These are phyloP conservation scores for Phytophthora megakarya DNA, from an alignment of 352 stramenopile species.

Conservation along the genomic window DNA sequence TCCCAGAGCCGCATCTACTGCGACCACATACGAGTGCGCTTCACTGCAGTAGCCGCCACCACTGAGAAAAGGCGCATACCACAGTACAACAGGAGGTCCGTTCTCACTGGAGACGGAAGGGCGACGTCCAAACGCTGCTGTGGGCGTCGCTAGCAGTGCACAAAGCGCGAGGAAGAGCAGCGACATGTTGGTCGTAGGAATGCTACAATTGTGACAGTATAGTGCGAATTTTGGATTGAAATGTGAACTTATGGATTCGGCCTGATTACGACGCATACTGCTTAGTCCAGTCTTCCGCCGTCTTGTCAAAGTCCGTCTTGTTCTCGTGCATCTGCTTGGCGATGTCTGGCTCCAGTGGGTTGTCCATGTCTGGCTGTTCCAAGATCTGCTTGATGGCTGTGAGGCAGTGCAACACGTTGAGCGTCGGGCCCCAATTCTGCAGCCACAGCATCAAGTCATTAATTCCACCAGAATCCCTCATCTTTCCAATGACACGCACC, in stretches of 20 bases:
- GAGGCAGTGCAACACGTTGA: slow-evolving; percentile 94
- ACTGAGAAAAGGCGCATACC: slow-evolving; percentile 92
- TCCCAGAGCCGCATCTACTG: slow-evolving; percentile 50
- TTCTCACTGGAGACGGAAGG: background rate
- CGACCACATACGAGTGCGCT: slow-evolving; percentile 85
- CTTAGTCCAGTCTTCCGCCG: slow-evolving; percentile 92
- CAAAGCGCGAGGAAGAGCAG: slow-evolving; percentile 9
- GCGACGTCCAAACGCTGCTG: slow-evolving; percentile 6
- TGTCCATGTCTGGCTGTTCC: slow-evolving; percentile 94
- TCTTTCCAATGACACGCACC: slow-evolving; percentile 30
- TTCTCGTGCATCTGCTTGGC: slow-evolving; percentile 94
- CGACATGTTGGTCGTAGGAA: slow-evolving; percentile 7
- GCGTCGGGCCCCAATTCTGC: slow-evolving; percentile 95
- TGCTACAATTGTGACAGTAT: slow-evolving; percentile 27
- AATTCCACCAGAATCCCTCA: background rate
- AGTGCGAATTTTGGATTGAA: background rate
- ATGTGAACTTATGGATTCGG: slow-evolving; percentile 4
- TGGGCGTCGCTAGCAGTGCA: slow-evolving; percentile 11
- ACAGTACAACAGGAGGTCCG: slow-evolving; percentile 61
- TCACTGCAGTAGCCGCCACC: slow-evolving; percentile 93
- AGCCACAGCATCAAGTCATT: background rate
- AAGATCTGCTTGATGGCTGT: slow-evolving; percentile 95
- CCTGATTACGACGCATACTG: slow-evolving; percentile 83
- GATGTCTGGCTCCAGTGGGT: slow-evolving; percentile 96
- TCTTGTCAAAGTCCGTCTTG: slow-evolving; percentile 93